Evolutionary conservation across 2,329 filamentous ascomycete species (phyloP).

Genomic region (Xylariaceae sp.): DNA sequence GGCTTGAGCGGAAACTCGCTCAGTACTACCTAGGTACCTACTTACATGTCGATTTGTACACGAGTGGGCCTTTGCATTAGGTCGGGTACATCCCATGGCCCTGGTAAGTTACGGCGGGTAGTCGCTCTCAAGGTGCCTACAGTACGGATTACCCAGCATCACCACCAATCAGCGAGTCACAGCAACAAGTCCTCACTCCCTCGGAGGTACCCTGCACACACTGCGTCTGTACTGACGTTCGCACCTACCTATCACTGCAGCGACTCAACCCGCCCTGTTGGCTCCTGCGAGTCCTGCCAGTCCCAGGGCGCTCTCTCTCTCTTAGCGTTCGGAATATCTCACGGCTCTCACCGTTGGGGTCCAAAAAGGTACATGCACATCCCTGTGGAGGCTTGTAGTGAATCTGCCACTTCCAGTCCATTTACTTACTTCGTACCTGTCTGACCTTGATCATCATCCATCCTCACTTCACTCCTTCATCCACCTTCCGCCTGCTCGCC

Average conservation of each 20-base stretch:
- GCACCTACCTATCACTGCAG: neutral
- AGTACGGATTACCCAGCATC: too few species aligned
- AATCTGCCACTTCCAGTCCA: too few species aligned
- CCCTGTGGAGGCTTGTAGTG: neutral
- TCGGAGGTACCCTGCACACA: too few species aligned
- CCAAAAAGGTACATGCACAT: neutral
- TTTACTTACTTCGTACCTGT: neutral
- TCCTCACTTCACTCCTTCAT: neutral
- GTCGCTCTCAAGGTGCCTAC: too few species aligned
- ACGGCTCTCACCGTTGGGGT: neutral
- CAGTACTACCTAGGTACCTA: too few species aligned
- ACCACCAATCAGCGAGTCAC: too few species aligned
- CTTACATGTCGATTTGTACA: too few species aligned
- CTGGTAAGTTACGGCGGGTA: too few species aligned
- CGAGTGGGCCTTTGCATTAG: too few species aligned
- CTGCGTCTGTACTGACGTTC: neutral
- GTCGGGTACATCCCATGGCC: too few species aligned
- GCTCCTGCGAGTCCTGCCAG: neutral
- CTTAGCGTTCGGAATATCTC: neutral
- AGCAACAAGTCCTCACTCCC: too few species aligned
- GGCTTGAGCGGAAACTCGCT: too few species aligned
- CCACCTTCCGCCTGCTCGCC: neutral
- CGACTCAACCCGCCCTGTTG: neutral
- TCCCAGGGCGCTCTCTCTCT: neutral
- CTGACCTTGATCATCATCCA: neutral